Percentiles rank a stretch among this genome's conserved stretches.
Conservation (phyloP, 148 eudicot genomes). For the Camellia lanceoleosa region DNA sequence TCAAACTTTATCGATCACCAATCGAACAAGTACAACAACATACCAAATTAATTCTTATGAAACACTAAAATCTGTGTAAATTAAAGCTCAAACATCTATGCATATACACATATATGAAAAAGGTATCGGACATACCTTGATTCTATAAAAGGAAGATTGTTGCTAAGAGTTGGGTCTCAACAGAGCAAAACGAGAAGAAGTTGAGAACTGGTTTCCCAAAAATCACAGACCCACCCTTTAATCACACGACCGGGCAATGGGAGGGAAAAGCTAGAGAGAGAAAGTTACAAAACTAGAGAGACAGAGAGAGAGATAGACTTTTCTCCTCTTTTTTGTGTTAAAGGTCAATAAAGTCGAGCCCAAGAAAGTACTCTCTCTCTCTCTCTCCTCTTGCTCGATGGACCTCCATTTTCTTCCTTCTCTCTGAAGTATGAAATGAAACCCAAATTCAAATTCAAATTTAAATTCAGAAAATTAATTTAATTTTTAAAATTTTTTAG, state of each 20-base stretch:
- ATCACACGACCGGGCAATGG: conserved; percentile 30
- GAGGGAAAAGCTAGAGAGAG: conserved; percentile 33
- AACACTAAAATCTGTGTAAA: background rate
- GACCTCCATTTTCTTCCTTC: background rate
- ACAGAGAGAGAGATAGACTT: conserved; percentile 31
- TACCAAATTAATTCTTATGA: background rate
- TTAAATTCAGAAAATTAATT: conserved; percentile 12
- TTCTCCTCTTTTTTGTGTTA: conserved; percentile 23
- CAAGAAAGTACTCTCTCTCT: background rate
- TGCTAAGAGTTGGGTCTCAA: background rate
- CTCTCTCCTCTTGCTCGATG: background rate
- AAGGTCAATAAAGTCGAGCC: conserved; percentile 50
- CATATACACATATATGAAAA: background rate
- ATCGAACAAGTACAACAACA: background rate
- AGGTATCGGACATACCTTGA: conserved; percentile 31
- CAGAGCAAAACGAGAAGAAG: background rate
- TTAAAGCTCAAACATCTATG: too few relatives aligned
- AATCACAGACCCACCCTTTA: conserved; percentile 26
- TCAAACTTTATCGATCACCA: background rate
- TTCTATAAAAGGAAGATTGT: conserved; percentile 2
- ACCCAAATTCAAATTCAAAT: conserved; percentile 36
- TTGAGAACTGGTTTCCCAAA: conserved; percentile 10
- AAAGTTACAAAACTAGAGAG: background rate
- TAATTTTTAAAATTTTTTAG: background rate
- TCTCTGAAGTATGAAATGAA: conserved; percentile 17